Conservation (phyloP, 768 basidiomycete species). For the Russula vinacea region DNA sequence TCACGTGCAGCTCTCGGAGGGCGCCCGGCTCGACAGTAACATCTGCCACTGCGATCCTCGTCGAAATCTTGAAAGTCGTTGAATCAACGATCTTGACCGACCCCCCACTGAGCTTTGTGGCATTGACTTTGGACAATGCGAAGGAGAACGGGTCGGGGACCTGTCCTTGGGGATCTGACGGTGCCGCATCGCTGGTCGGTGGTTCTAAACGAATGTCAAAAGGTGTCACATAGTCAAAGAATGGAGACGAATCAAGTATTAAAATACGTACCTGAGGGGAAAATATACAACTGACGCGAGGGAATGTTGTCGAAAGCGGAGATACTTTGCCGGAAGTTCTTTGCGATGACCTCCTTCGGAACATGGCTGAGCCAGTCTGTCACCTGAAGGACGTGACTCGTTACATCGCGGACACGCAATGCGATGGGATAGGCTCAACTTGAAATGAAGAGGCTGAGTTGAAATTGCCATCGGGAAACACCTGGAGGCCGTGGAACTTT, state of each 20-base stretch:
- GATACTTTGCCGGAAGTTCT: constrained; percentile 37
- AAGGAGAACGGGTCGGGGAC: constrained; percentile 49
- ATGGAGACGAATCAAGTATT: too few relatives aligned
- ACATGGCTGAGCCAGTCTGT: constrained; percentile 38
- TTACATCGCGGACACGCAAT: background rate
- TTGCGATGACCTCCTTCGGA: constrained; percentile 41
- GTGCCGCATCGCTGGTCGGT: constrained; percentile 38
- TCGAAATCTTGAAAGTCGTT: constrained; percentile 50
- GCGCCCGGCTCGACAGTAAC: constrained; percentile 59
- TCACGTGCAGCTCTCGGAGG: constrained; percentile 58
- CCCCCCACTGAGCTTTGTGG: constrained; percentile 45
- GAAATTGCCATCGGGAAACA: constrained; percentile 40
- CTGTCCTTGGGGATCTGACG: constrained; percentile 45
- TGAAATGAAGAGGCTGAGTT: constrained; percentile 39
- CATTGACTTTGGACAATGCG: constrained; percentile 44
- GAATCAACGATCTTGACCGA: constrained; percentile 46
- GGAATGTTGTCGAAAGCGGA: constrained; percentile 37
- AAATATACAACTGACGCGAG: constrained; percentile 35
- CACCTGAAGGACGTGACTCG: constrained; percentile 30
- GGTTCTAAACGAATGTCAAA: constrained; percentile 29
- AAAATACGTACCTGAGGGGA: constrained; percentile 32
- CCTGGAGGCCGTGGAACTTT: constrained; percentile 27
- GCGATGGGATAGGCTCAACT: constrained; percentile 25
- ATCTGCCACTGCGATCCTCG: constrained; percentile 53
- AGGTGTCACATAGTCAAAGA: background rate